Evolutionary conservation across 257 asterid species (phyloP), one percentile per base, ranked within the genome.

Genomic region (Solanum verrucosum): DNA sequence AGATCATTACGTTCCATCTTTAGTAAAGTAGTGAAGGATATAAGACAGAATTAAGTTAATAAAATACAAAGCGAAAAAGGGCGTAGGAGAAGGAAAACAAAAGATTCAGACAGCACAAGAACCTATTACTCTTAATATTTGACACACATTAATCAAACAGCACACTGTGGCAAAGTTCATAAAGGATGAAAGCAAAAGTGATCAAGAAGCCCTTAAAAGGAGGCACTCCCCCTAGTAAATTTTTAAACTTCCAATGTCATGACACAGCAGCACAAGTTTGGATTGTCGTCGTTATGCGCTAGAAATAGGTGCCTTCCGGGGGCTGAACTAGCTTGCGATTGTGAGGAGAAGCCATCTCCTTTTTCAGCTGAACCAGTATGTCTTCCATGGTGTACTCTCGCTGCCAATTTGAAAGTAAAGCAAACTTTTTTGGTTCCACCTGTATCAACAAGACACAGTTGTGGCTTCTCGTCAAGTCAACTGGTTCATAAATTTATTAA

Each of bases 231-330:
- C 84, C 38, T 29, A 9, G 70, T 82, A 82, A 82, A 82, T 9
- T 82, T 56, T 79, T 29, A 49, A 31, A 82, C 70, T 82, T 82
- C 86, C 86, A 82, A 82, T 82, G 68, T 81, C 85, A 46, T 46
- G 85, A 81, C 85, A 81, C 68, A 46, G 85, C 38, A 29, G 13
- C 42, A 82, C 70, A 82, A 82, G 60, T 81, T 72, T 49, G 60
- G 85, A 60, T 73, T n/a, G 70, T 2, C 13, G 42, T 6, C 29
- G 16, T 60, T 34, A 86, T 65, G 87, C 94, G 87, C 94, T 94
- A 95, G 92, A 96, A 96, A 89, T 89, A 93, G 87, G 96, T 94
- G 85, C 98, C 98, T 92, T 96, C 98, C 0, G 98, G 98, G 42
- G 98, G 98, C 92, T 92, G 96, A 86, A 93, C 95, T 34, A 94